Conservation (phyloP, 73 alveolate genomes). For the Effrenium voratum region DNA sequence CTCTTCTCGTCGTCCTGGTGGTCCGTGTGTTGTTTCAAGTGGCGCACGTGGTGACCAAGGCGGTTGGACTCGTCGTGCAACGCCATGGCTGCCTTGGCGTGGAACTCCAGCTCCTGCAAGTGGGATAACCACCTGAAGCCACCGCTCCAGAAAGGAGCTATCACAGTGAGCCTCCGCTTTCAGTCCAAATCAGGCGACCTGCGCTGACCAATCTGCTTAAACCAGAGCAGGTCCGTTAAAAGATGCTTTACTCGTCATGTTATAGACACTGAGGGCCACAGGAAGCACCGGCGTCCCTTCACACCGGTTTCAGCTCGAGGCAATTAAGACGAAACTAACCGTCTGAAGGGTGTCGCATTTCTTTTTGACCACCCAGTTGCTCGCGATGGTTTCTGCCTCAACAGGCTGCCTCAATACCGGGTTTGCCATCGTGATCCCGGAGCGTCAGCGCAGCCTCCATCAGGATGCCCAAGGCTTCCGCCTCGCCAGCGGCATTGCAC, state of each 20-base stretch:
- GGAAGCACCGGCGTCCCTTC: no score
- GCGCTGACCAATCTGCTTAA: no score
- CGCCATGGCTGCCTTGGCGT: conserved; percentile 12
- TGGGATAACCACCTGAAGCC: no score
- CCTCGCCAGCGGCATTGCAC: background rate
- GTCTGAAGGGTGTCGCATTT: no score
- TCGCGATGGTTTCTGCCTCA: background rate
- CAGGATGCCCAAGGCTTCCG: background rate
- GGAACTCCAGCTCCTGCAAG: background rate
- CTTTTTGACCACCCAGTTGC: background rate
- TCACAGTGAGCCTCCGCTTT: conserved; percentile 13
- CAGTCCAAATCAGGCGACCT: background rate
- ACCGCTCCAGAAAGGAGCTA: background rate
- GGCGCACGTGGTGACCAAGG: background rate
- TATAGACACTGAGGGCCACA: no score
- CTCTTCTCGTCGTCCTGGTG: background rate
- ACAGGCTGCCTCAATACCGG: background rate
- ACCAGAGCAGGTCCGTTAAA: no score
- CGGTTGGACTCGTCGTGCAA: conserved; percentile 8
- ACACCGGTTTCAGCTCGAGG: no score
- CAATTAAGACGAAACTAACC: no score
- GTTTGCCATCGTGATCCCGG: background rate
- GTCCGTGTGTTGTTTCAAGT: background rate
- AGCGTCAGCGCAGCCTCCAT: background rate
- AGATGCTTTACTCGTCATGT: no score